phyloP scores from a whole-genome alignment of 805 yeast genomes.

The Komagataella mondaviorum region DNA sequence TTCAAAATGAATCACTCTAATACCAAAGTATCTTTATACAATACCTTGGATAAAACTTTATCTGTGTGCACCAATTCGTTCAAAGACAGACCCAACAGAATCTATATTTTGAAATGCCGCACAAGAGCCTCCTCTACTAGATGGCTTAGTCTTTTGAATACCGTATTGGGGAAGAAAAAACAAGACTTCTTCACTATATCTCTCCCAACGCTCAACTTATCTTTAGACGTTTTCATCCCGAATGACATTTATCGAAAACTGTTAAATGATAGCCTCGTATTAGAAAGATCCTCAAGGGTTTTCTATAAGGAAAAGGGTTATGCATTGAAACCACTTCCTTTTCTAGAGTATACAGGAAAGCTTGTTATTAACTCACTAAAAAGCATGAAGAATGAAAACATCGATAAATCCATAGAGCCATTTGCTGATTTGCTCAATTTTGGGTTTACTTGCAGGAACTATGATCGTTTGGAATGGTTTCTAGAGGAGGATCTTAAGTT shows the following conservation, averaged over 20 bases:
- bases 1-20: conserved; percentile 2
- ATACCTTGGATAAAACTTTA: conserved; percentile 57
- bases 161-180: conserved; percentile 24
- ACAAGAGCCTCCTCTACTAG: conserved; percentile 38
- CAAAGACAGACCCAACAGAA: conserved; percentile 7
- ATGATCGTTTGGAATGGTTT: conserved; percentile 68
- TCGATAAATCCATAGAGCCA: conserved; percentile 11
- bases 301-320: background rate
- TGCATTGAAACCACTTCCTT: background rate
- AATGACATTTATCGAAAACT: conserved; percentile 8
- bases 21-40: conserved; percentile 39
- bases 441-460: conserved; percentile 51
- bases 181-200: conserved; percentile 9
- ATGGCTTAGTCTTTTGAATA: conserved; percentile 51
- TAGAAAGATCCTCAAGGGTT: background rate
- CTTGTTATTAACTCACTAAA: conserved; percentile 13
- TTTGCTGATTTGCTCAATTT: conserved; percentile 14
- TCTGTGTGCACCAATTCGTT: conserved; percentile 21
- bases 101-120: conserved; percentile 41
- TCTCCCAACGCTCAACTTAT: conserved; percentile 27
- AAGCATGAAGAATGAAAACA: background rate
- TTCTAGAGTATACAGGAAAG: conserved; percentile 22
- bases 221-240: conserved; percentile 35
- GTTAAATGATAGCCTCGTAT: background rate
- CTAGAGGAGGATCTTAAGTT: conserved; percentile 28